Percentiles rank a stretch among this genome's conserved stretches.
Conservation (phyloP, 1,284 basidiomycete species). For the Cryptococcus jaspeensis region DNA sequence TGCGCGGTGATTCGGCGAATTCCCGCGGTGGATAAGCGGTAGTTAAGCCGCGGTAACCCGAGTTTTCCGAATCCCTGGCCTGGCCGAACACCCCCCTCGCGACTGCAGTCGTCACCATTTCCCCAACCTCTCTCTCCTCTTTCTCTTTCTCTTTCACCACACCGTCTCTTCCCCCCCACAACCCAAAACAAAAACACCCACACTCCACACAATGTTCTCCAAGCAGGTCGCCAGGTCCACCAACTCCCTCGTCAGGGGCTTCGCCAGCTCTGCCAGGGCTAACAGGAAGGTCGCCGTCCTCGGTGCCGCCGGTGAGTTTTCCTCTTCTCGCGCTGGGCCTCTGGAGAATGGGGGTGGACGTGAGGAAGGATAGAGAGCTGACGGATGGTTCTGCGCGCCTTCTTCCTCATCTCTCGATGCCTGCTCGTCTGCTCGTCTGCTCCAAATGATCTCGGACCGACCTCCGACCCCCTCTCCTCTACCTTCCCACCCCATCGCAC, state of each 20-base stretch:
- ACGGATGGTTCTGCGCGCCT: background rate
- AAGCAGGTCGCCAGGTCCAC: constrained; percentile 29
- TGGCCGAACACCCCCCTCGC: background rate
- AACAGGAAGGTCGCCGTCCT: constrained; percentile 51
- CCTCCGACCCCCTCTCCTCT: background rate
- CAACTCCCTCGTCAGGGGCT: constrained; percentile 41
- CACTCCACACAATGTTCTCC: constrained; percentile 37
- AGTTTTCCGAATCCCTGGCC: background rate
- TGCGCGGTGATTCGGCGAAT: constrained; percentile 7
- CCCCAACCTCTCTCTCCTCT: background rate
- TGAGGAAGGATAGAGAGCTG: background rate
- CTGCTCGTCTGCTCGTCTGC: background rate
- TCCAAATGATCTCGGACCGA: background rate
- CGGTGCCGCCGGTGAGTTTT: constrained; percentile 43
- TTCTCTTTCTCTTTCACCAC: constrained; percentile 6
- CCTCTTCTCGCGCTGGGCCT: background rate
- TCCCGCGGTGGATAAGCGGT: no score
- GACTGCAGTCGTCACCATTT: background rate
- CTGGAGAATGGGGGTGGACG: no score
- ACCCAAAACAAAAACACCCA: constrained; percentile 5
- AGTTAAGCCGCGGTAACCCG: constrained; percentile 2
- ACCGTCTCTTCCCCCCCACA: background rate
- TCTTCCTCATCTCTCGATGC: background rate
- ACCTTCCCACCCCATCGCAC: background rate
- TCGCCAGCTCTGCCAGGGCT: constrained; percentile 48